These are phyloP conservation scores for Coemansia reversa DNA, from an alignment of 192 early-diverging fungal genomes.

Conservation along the genomic window DNA sequence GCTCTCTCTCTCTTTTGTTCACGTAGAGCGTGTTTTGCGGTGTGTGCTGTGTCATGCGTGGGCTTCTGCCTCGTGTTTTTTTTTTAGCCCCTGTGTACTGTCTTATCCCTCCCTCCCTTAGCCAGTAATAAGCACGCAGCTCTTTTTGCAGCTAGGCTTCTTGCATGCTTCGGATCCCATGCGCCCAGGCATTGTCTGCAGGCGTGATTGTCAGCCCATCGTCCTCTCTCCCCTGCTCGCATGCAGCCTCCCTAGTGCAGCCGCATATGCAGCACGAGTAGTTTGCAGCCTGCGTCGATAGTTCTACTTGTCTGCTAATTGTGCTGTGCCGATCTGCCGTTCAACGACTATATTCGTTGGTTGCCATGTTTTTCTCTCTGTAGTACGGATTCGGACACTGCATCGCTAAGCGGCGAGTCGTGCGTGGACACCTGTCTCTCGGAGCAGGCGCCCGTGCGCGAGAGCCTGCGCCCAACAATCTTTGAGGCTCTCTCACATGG, in stretches of 20 bases:
- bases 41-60: not conserved
- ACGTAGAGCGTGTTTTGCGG: not conserved
- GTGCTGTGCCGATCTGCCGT: not conserved
- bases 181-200: not conserved
- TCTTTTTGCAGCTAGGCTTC: constrained; percentile 3
- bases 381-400: constrained; percentile 48
- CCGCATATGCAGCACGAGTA: not conserved
- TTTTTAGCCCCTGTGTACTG: not conserved
- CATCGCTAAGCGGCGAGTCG: constrained; percentile 53
- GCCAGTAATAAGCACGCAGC: not conserved
- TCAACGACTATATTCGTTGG: not conserved
- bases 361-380: constrained; percentile 3
- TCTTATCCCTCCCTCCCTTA: not conserved
- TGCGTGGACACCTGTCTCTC: constrained; percentile 35
- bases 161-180: constrained; percentile 13
- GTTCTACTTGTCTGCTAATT: constrained; percentile 1
- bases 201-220: constrained; percentile 6
- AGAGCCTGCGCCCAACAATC: constrained; percentile 52
- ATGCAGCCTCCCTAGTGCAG: not conserved
- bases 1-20: not conserved
- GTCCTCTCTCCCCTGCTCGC: constrained; percentile 8
- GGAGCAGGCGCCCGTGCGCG: constrained; percentile 34
- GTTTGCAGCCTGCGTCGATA: not conserved
- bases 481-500: constrained; percentile 51
- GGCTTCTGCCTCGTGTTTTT: not conserved